Base-by-base conservation (phyloP, 2,329 filamentous ascomycete species). In the Ophiostoma sp. region DNA sequence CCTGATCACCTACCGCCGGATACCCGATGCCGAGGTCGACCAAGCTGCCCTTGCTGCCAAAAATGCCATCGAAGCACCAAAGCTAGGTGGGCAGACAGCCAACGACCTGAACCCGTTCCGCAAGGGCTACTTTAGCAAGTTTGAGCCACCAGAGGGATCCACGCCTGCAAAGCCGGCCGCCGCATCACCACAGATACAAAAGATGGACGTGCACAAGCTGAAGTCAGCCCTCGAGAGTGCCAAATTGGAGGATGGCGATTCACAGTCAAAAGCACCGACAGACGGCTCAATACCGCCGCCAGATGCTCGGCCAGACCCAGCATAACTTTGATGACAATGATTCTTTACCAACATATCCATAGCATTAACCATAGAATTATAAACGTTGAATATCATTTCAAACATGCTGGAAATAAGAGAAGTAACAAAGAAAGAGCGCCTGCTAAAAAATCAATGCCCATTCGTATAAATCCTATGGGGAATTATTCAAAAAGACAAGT, bases 1-100 rank as follows among this genome's bases (percentile, higher is more conserved):
- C 74, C 83, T 99, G 48, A 90, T 98, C 68, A 96, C 93, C 0
- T 98, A 98, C 78, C 85, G 88, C 64, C 86, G 93, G 68, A 81
- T 91, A 27, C 83, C 86, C 0, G 88, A 92, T 74, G 81, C 77
- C 13, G 81, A 84, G 44, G 83, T 91, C 8, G 83, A 84, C 68
- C 36, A 44, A 39, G 20, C 13, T 6, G 65, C 65, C 13, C 65
- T 67, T 27, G 65, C 65, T 15, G 65, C 36, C n/a, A 27, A 48
- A 23, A 44, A 67, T 48, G 73, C 73, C 44, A 76, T 69, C 76
- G 78, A 73, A 74, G 73, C 69, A 74, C 76, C 73, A 71, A 75
- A 75, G 68, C 75, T 76, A 1, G 52, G 67, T 35, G 86, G 86
- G 23, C 82, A 79, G 69, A 85, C 85, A 1, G 86, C 84, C 39